Base-by-base conservation (phyloP, 2,329 filamentous ascomycete species). In the Podosphaera xanthii region DNA sequence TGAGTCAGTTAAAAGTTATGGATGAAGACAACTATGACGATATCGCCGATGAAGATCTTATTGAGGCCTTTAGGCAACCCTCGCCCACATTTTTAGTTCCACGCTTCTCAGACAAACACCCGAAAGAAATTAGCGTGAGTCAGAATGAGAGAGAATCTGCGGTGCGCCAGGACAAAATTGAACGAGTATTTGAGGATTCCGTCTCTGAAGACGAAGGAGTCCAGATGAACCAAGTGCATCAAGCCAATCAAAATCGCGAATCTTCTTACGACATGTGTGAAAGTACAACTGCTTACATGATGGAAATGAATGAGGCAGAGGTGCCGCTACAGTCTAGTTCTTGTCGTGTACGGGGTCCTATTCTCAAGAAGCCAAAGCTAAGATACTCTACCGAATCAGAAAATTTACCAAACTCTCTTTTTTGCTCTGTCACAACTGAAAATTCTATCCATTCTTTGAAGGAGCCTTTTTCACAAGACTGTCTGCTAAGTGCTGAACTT, bases 11-110 rank as follows among this genome's bases (percentile, higher is more conserved):
- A 22, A 22, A 22, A 10, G 35, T n/a, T 36, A 58, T 58, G 57
- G 65, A 79, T 61, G 75, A 72, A 61, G 79, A 84, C 63, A 80
- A 83, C 53, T 84, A 80, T 66, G 80, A 80, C 60, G 80, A 81
- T 62, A 76, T 84, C 58, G 14, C 78, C 58, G 83, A 86, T 61
- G 82, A 83, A 65, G 82, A 84, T 63, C 71, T 86, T 60, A 73
- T 85, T 52, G 72, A 77, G 42, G 82, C 77, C 5, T 74, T 81
- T 31, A 80, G 77, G 44, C 77, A 82, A 62, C 58, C 65, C 6
- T 66, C 65, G 2, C 63, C 66, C 22, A 22, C 22, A 22, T 22
- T 22, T 22, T 22, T 22, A 22, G 22, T 22, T 22, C 22, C 22
- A 22, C 22, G 22, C 22, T 22, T 22, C 22, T 22, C 22, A 22